Percentiles rank a stretch among this genome's conserved stretches.
Conservation (phyloP, 306 rosid genomes). For the Leucaena leucocephala region DNA sequence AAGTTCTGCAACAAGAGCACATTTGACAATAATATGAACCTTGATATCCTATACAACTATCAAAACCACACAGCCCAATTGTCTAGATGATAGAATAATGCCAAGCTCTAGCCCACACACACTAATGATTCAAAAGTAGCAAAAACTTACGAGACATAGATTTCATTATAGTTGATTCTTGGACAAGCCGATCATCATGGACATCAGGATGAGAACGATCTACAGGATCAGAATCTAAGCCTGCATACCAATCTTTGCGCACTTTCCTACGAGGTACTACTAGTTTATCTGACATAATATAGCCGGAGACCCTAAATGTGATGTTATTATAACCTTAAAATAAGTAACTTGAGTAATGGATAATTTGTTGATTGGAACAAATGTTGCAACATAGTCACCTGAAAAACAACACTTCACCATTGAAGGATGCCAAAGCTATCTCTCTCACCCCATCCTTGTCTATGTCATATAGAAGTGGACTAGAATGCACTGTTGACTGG, state of each 20-base stretch:
- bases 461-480: slow-evolving; percentile 91
- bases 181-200: slow-evolving; percentile 67
- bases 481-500: slow-evolving; percentile 96
- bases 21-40: slow-evolving; percentile 28
- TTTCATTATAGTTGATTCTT: slow-evolving; percentile 56
- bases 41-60: slow-evolving; percentile 19
- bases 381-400: slow-evolving; percentile 54
- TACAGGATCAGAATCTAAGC: slow-evolving; percentile 71
- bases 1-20: slow-evolving; percentile 16
- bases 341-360: slow-evolving; percentile 18
- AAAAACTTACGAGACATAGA: slow-evolving; percentile 59
- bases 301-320: slow-evolving; percentile 80
- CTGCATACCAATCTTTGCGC: slow-evolving; percentile 83
- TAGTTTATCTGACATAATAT: slow-evolving; percentile 92
- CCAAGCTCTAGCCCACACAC: slow-evolving; percentile 21
- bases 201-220: slow-evolving; percentile 96
- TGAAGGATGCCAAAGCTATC: slow-evolving; percentile 93
- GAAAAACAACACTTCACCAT: slow-evolving; percentile 97
- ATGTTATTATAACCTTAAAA: slow-evolving; percentile 26
- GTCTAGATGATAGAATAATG: slow-evolving; percentile 9
- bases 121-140: slow-evolving; percentile 19
- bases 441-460: slow-evolving; percentile 99
- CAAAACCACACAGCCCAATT: slow-evolving; percentile 22
- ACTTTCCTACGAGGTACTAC: slow-evolving; percentile 84
- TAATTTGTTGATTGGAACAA: slow-evolving; percentile 8